Conservation (phyloP, 139 green algal species). For the Closterium sp. region DNA sequence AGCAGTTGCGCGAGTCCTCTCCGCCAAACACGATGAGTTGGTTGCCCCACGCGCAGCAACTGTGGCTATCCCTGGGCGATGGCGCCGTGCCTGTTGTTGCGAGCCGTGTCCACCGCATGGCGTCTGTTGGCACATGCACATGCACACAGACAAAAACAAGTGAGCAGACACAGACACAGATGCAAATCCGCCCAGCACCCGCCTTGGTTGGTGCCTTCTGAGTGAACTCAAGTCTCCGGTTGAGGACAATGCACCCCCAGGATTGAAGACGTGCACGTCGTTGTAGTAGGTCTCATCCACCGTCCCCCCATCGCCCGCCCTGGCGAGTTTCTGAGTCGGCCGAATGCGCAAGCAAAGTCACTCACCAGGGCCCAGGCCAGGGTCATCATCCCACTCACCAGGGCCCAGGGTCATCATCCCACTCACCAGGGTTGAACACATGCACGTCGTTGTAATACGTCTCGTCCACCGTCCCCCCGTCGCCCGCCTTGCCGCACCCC, state of each 20-base stretch:
- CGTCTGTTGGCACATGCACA: conserved; percentile 11
- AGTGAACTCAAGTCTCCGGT: too few species aligned
- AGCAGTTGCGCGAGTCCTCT: conserved; percentile 29
- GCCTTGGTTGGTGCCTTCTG: too few species aligned
- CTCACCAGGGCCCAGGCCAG: too few species aligned
- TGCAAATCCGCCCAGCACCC: too few species aligned
- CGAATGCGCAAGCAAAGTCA: too few species aligned
- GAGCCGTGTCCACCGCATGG: conserved; percentile 9
- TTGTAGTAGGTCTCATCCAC: conserved; percentile 39
- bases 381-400: background rate
- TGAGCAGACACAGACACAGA: background rate
- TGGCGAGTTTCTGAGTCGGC: too few species aligned
- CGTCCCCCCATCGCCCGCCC: background rate
- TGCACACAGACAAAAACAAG: background rate
- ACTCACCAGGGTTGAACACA: conserved; percentile 28
- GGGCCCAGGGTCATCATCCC: background rate
- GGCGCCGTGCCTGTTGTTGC: conserved; percentile 1
- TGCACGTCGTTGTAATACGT: conserved; percentile 42
- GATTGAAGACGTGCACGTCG: conserved; percentile 27
- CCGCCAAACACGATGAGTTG: conserved; percentile 37
- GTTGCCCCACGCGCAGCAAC: conserved; percentile 38
- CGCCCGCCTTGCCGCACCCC: conserved; percentile 27
- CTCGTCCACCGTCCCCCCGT: background rate
- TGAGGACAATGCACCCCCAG: background rate
- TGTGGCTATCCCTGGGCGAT: conserved; percentile 28